These are phyloP conservation scores for Aspergillus egyptiacus DNA, from an alignment of 495 filamentous ascomycete species.

Conservation along the genomic window DNA sequence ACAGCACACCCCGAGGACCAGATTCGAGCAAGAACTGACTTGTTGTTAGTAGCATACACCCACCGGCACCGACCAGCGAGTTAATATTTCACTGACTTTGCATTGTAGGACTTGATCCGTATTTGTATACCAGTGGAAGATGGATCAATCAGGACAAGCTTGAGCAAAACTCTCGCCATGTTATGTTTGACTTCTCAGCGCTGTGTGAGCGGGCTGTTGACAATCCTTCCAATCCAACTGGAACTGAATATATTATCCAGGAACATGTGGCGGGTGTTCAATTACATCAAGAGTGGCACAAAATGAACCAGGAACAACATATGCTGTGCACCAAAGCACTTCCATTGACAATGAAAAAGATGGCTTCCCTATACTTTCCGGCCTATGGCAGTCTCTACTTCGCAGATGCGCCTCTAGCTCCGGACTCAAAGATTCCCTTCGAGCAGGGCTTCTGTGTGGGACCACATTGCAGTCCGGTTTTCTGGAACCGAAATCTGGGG, in stretches of 20 bases:
- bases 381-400: conserved; percentile 40
- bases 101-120: conserved; percentile 27
- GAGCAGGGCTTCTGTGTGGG: conserved; percentile 36
- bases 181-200: conserved; percentile 36
- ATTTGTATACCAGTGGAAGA: conserved; percentile 35
- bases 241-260: conserved; percentile 44
- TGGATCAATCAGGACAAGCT: conserved; percentile 39
- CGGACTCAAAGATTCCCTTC: conserved; percentile 22
- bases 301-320: conserved; percentile 34
- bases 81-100: not conserved
- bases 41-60: not conserved
- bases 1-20: not conserved
- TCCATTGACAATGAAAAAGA: conserved; percentile 26
- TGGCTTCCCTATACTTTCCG: conserved; percentile 35
- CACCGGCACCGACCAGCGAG: not conserved
- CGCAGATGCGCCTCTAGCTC: conserved; percentile 23
- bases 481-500: conserved; percentile 35
- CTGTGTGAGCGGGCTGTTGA: conserved; percentile 35
- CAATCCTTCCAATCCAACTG: conserved; percentile 30
- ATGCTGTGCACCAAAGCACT: conserved; percentile 32
- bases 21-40: not conserved
- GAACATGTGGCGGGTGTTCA: conserved; percentile 34
- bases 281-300: conserved; percentile 33
- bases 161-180: conserved; percentile 22
- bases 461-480: conserved; percentile 33